Base-by-base conservation (phyloP, 2,329 filamentous ascomycete genomes). In the Beauveria sp. region DNA sequence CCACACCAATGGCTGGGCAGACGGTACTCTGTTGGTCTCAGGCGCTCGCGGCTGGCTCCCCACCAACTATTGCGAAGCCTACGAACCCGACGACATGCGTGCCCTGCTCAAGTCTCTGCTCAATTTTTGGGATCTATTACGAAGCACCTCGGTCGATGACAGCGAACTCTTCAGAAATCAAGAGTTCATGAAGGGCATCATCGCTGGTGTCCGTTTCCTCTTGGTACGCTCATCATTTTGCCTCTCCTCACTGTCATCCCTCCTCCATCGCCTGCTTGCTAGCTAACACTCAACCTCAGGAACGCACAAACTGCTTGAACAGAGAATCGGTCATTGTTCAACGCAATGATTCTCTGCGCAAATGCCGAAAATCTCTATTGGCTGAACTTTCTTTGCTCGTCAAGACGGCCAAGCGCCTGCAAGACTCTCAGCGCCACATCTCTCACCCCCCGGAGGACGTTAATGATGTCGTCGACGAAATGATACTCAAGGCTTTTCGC, bases 1-100 rank as follows among this genome's bases (percentile, higher is more conserved):
- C 66, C 94, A 99, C 74, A 94, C 91, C 63, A 99, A 97, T 77
- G 94, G 94, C 67, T 99, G 94, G 94, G 94, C 94, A 37, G 94
- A 99, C 73, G 94, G 94, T 56, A 99, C 94, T 1, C 79, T 97
- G 46, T 77, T 99, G 63, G 83, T 88, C 26, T 91, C 92, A 3
- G 93, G 93, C 28, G 89, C 89, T 55, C 84, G 94, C 67, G 94
- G 94, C 64, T 99, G 94, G 94, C 79, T 99, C 63, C 94, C 94
- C 3, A 99, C 94, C 9, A 99, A 99, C 74, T 99, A 97, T 73
- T 99, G 94, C 78, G 92, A 97, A 71, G 84, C 91, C 10, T 99
- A 97, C 72, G 91, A 97, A 66, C 91, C 93, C 51, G 85, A 91
- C 24, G 87, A 92, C 65, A 92, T 97, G 81, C 85, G 87, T 59